Conservation (phyloP, 495 filamentous ascomycete genomes). For the Penicillium waksmanii region DNA sequence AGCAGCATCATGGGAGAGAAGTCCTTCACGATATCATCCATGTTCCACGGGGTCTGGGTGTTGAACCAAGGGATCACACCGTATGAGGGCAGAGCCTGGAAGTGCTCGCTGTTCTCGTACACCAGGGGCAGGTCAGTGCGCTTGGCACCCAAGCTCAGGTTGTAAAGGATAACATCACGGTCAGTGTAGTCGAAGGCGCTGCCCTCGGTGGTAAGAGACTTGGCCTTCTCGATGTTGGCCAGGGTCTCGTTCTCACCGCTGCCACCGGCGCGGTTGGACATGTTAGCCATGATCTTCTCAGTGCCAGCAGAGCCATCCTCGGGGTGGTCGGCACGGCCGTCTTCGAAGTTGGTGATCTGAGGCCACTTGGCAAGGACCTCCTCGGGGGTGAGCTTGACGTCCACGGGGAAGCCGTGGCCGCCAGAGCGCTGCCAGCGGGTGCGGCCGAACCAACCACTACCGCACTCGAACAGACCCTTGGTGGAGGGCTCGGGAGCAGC, state of each 20-base stretch:
- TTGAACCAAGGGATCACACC: conserved; percentile 94
- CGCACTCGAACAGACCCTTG: conserved; percentile 92
- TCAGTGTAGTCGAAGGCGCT: conserved; percentile 83
- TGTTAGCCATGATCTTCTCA: conserved; percentile 89
- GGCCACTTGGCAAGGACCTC: conserved; percentile 78
- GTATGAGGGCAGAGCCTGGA: conserved; percentile 92
- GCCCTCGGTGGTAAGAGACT: conserved; percentile 69
- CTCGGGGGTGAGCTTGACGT: conserved; percentile 86
- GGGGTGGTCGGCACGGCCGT: conserved; percentile 88
- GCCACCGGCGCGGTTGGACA: conserved; percentile 68
- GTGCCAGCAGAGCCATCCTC: conserved; percentile 75
- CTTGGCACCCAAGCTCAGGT: conserved; percentile 93
- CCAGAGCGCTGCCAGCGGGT: conserved; percentile 95
- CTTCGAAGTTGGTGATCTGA: conserved; percentile 83
- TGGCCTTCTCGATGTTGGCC: conserved; percentile 75
- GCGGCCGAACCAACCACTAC: conserved; percentile 88
- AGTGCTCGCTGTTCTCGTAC: conserved; percentile 85
- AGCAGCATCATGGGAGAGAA: conserved; percentile 99
- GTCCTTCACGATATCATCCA: conserved; percentile 86
- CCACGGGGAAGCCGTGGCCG: conserved; percentile 90
- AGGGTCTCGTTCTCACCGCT: conserved; percentile 56
- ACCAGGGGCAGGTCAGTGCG: conserved; percentile 85
- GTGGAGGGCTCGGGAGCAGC: conserved; percentile 81
- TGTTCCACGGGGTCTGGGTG: conserved; percentile 76
- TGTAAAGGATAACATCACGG: conserved; percentile 91